A percentile compares a stretch with the other conserved stretches of the same genome.
Conservation (phyloP, 768 basidiomycete species). For the Obba rivulosa region DNA sequence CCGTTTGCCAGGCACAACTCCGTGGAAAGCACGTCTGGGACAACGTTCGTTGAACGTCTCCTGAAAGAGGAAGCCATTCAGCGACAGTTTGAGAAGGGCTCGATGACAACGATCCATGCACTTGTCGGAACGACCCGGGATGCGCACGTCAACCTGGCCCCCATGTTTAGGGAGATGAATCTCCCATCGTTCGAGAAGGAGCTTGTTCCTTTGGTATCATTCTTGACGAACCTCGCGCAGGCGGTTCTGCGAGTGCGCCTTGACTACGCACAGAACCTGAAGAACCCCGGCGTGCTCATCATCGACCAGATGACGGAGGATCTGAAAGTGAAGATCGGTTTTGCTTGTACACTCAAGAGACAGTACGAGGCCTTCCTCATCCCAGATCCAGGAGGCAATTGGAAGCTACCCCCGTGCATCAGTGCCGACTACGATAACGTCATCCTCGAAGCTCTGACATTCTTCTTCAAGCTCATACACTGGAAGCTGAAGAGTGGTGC, state of each 20-base stretch:
- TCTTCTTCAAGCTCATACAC: slow-evolving; percentile 91
- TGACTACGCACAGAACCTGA: slow-evolving; percentile 82
- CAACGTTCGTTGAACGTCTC: slow-evolving; percentile 88
- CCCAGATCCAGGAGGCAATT: slow-evolving; percentile 81
- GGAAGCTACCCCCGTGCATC: slow-evolving; percentile 87
- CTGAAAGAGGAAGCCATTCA: slow-evolving; percentile 97
- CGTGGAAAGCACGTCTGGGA: slow-evolving; percentile 55
- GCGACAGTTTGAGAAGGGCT: slow-evolving; percentile 88
- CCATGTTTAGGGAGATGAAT: slow-evolving; percentile 79
- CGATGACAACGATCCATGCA: slow-evolving; percentile 78
- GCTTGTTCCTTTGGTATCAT: slow-evolving; percentile 88
- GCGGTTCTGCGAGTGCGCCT: slow-evolving; percentile 87
- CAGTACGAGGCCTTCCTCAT: slow-evolving; percentile 91
- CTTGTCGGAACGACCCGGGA: slow-evolving; percentile 84
- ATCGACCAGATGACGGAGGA: slow-evolving; percentile 95
- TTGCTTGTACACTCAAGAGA: slow-evolving; percentile 92
- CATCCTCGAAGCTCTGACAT: slow-evolving; percentile 78
- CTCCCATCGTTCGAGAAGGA: slow-evolving; percentile 89
- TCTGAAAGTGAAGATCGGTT: slow-evolving; percentile 81
- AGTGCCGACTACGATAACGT: slow-evolving; percentile 87
- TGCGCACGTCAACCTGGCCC: slow-evolving; percentile 75
- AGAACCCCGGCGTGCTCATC: slow-evolving; percentile 83
- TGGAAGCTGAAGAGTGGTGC: slow-evolving; percentile 93
- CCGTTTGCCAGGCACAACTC: slow-evolving; percentile 2
- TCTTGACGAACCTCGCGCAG: slow-evolving; percentile 91